A percentile compares a stretch with the other conserved stretches of the same genome.
These are phyloP conservation scores for Limonium bicolor DNA, from an alignment of 148 eudicot species.

Conservation along the genomic window DNA sequence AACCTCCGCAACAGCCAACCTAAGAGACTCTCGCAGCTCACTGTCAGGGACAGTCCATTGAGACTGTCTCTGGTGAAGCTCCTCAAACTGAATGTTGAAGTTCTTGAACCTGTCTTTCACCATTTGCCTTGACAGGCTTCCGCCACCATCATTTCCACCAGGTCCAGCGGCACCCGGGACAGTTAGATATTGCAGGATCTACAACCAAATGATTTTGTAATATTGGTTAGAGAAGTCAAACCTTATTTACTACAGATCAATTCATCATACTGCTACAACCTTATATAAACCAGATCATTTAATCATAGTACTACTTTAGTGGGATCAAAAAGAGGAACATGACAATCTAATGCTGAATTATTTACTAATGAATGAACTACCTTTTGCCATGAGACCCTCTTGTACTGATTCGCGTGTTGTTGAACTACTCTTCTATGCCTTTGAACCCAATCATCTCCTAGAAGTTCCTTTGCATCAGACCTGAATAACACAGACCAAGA, in stretches of 20 bases:
- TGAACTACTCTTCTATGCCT: conserved; percentile 88
- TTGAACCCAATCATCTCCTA: conserved; percentile 99
- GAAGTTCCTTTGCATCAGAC: conserved; percentile 85
- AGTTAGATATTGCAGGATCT: conserved; percentile 74
- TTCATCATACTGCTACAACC: too few species aligned
- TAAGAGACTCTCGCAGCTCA: conserved; percentile 80
- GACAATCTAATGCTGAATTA: neutral
- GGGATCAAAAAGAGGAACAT: neutral
- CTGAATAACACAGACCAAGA: conserved; percentile 12
- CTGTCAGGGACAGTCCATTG: conserved; percentile 98
- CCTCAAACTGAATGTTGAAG: conserved; percentile 78
- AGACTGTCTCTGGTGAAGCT: conserved; percentile 86
- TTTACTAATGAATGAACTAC: too few species aligned
- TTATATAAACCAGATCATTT: too few species aligned
- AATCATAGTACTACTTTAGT: too few species aligned
- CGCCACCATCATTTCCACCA: conserved; percentile 16
- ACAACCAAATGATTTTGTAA: conserved; percentile 8
- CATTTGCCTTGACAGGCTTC: conserved; percentile 39
- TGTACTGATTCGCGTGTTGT: conserved; percentile 95
- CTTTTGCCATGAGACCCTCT: conserved; percentile 94
- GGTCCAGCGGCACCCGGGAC: conserved; percentile 24
- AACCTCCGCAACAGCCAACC: conserved; percentile 90
- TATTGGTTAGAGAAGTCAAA: too few species aligned
- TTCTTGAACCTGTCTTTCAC: conserved; percentile 80
- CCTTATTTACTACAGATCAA: too few species aligned